These are phyloP conservation scores for Citrus medica DNA, from an alignment of 345 rosid genomes.

Conservation along the genomic window DNA sequence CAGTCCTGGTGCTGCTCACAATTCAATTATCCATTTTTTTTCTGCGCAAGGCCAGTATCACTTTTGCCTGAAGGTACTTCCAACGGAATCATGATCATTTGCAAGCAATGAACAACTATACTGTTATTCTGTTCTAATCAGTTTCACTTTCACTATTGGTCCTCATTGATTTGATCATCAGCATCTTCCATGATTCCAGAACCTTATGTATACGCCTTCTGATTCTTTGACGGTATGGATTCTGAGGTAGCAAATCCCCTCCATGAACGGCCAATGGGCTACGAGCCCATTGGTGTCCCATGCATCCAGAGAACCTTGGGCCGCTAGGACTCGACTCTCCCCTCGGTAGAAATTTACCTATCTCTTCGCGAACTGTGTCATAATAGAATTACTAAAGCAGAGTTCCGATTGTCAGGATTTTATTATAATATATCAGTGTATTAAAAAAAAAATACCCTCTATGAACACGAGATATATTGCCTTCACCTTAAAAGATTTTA, in stretches of 20 bases:
- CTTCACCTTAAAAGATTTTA: neutral
- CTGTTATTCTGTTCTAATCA: neutral
- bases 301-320: too few relatives aligned
- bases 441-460: neutral
- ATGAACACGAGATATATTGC: neutral
- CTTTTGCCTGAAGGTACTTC: neutral
- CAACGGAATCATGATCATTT: neutral
- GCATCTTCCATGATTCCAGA: neutral
- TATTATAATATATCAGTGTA: too few relatives aligned
- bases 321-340: too few relatives aligned
- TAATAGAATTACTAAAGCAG: too few relatives aligned
- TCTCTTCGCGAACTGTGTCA: accelerated
- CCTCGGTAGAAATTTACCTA: too few relatives aligned
- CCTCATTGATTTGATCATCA: neutral
- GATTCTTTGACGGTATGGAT: neutral
- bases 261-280: neutral
- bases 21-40: neutral
- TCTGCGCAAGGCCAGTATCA: neutral
- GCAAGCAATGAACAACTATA: neutral
- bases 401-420: accelerated
- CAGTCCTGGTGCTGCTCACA: neutral
- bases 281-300: too few relatives aligned
- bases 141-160: neutral
- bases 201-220: neutral
- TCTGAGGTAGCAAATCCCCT: neutral